Percentiles rank a stretch among this genome's conserved stretches.
Evolutionary conservation across 2,329 filamentous ascomycete genomes (phyloP).

Genomic region (Diplodia mutila): DNA sequence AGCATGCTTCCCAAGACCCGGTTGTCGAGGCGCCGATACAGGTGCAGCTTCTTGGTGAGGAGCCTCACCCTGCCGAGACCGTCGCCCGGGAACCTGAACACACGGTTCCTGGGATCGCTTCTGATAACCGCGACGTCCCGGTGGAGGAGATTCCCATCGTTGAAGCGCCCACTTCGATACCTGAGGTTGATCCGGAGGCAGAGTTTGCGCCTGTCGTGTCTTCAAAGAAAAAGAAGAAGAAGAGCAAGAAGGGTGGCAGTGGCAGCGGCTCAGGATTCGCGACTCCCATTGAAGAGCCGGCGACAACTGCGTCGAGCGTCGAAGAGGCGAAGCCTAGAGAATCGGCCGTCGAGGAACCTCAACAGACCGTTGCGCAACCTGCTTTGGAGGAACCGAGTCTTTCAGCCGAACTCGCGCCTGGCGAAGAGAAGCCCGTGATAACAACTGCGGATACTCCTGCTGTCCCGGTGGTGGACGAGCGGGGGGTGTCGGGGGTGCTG

Average conservation of each 20-base stretch:
- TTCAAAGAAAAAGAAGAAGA: conserved; percentile 27
- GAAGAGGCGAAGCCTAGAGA: not conserved
- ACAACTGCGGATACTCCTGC: not conserved
- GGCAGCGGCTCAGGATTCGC: conserved; percentile 16
- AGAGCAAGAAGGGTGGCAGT: conserved; percentile 32
- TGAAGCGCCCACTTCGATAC: not conserved
- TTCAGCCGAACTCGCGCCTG: not conserved
- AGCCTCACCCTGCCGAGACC: not conserved
- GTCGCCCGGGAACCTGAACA: not conserved
- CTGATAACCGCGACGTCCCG: not conserved
- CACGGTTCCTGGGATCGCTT: not conserved
- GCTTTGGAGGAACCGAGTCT: not conserved
- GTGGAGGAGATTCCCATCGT: not conserved
- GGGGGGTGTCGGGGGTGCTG: not conserved
- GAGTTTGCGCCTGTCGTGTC: not conserved
- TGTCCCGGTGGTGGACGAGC: conserved; percentile 5
- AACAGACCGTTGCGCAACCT: not conserved
- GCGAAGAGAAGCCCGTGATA: not conserved
- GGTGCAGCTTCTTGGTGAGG: no score
- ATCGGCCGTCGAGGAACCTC: not conserved
- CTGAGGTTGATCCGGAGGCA: not conserved
- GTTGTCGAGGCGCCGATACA: not conserved
- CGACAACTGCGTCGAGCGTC: not conserved
- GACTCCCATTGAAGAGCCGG: not conserved
- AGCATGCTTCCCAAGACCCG: not conserved